Evolutionary conservation across 768 basidiomycete species (phyloP).

Genomic region (Neoboletus brunneissimus): DNA sequence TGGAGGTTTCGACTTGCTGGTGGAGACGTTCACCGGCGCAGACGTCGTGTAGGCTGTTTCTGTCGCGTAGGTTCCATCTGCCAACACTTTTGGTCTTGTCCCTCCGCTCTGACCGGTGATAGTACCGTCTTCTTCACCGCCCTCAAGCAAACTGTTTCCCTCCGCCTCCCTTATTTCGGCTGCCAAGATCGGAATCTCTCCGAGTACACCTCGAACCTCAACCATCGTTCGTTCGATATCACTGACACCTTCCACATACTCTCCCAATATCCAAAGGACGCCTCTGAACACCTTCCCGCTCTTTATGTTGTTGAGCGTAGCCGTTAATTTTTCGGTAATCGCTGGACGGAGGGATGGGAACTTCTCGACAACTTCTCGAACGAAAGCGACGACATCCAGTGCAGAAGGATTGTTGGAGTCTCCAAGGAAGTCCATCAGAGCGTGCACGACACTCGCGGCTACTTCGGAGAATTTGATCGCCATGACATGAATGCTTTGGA

Average conservation of each 20-base stretch:
- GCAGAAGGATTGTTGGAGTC: conserved; percentile 95
- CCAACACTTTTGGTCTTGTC: conserved; percentile 74
- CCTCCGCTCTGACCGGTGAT: conserved; percentile 38
- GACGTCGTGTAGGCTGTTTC: conserved; percentile 82
- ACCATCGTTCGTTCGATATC: conserved; percentile 74
- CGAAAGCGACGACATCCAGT: conserved; percentile 89
- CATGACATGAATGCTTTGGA: conserved; percentile 95
- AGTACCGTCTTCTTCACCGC: conserved; percentile 43
- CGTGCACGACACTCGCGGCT: conserved; percentile 92
- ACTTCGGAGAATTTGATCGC: conserved; percentile 97
- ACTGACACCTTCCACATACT: conserved; percentile 69
- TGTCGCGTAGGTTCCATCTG: conserved; percentile 97
- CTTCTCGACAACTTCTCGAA: conserved; percentile 93
- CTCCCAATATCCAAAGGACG: conserved; percentile 97
- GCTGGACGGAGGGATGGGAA: conserved; percentile 83
- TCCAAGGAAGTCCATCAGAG: conserved; percentile 90
- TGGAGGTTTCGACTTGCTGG: conserved; percentile 90
- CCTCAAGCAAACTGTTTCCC: conserved; percentile 49
- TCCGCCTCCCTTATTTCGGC: conserved; percentile 78
- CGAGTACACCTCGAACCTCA: conserved; percentile 81
- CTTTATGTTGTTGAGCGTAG: conserved; percentile 82
- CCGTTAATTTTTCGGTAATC: conserved; percentile 82
- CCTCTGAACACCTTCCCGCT: conserved; percentile 97
- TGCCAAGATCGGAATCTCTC: conserved; percentile 96
- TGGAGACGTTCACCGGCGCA: conserved; percentile 65